A percentile compares a stretch with the other conserved stretches of the same genome.
These are phyloP conservation scores for Talaromyces sp. DNA, from an alignment of 2,329 filamentous ascomycete species.

Conservation along the genomic window DNA sequence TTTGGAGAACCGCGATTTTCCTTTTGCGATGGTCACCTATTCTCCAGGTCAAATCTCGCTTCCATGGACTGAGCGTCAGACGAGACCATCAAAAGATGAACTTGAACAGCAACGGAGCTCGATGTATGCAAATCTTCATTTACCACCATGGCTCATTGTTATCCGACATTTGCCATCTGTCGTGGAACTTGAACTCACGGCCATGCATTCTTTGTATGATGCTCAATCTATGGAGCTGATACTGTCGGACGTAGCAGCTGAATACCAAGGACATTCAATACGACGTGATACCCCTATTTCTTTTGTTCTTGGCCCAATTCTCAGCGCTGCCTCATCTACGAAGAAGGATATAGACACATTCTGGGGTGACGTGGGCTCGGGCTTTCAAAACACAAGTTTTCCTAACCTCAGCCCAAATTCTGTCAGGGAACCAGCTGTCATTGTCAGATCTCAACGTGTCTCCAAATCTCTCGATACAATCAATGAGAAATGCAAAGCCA, in stretches of 20 bases:
- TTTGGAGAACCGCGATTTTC: conserved; percentile 53
- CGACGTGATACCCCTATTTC: conserved; percentile 32
- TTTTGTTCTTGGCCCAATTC: conserved; percentile 41
- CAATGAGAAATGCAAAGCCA: conserved; percentile 51
- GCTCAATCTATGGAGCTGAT: conserved; percentile 67
- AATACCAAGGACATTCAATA: conserved; percentile 30
- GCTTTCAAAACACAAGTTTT: conserved; percentile 63
- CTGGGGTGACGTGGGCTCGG: conserved; percentile 57
- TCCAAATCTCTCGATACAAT: conserved; percentile 44
- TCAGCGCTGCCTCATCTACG: conserved; percentile 28
- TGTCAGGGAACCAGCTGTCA: conserved; percentile 27
- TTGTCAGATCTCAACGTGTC: conserved; percentile 35
- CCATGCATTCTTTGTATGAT: conserved; percentile 85
- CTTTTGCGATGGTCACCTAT: conserved; percentile 74
- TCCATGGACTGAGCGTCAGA: conserved; percentile 32
- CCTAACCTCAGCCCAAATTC: conserved; percentile 67
- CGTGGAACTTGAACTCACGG: conserved; percentile 45
- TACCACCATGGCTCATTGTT: conserved; percentile 60
- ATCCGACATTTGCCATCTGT: conserved; percentile 35
- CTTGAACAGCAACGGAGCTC: conserved; percentile 13
- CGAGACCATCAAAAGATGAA: neutral
- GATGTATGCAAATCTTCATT: conserved; percentile 45
- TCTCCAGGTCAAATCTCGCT: conserved; percentile 25
- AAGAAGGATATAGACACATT: conserved; percentile 43
- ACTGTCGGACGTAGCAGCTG: conserved; percentile 53